Evolutionary conservation across 2,329 filamentous ascomycete species (phyloP), one percentile per base, ranked within the genome.

Genomic region (Chaetomium globosum): DNA sequence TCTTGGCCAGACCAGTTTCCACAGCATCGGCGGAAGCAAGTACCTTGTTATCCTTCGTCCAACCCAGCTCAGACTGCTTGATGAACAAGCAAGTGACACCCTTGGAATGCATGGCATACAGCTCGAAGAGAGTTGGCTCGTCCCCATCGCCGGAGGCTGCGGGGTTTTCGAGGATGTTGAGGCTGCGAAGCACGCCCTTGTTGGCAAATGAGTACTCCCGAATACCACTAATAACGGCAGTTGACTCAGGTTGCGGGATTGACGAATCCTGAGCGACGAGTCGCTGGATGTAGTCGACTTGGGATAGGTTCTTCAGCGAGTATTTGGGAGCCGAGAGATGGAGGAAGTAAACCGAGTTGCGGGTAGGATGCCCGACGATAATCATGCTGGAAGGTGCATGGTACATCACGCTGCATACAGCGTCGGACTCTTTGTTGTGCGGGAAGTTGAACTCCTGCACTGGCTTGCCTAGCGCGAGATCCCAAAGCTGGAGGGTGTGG

Each of bases 401-500:
- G 77, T 98, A 99, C 75, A 90, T 89, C 75, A 99, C 90, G 75
- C 93, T 98, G 83, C 95, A 99, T 67, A 98, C 94, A n/a, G 93
- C 93, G 77, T 97, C 94, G 3, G 92, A 96, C 76, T 98, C 94
- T 75, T 95, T 96, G 79, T 91, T 91, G 75, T 99, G 94, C 0
- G 95, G 95, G 64, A 99, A 87, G 76, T 97, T 95, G 76, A 99
- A 89, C 80, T 99, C 95, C 77, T 99, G 94, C 46, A 99, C 95
- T 33, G 93, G 92, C 79, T 97, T 97, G 71, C 90, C 91, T 39
- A 99, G 88, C 51, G 91, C 93, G 74, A 99, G 88, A 81, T 99
- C 95, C 96, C 95, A 99, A 53, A 99, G 87, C 82, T 99, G 96
- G 68, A 99, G 87, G 63, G 94, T 96, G 80, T 99, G 95, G 78